Evolutionary conservation across 2,329 filamentous ascomycete species (phyloP).

Genomic region (Fusarium sp.): DNA sequence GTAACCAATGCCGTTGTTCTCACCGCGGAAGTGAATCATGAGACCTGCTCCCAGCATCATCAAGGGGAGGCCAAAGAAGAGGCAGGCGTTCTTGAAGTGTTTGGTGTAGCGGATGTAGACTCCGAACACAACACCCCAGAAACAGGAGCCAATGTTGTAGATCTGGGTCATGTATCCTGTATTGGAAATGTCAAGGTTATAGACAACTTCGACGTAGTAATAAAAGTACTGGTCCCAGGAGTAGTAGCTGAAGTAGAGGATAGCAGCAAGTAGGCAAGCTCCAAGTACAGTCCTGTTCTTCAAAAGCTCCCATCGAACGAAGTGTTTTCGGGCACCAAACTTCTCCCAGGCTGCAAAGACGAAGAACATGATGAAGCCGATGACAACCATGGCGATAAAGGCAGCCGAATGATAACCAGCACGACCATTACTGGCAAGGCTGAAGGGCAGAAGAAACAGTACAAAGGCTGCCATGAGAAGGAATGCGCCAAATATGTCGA

Average conservation of each 20-base stretch:
- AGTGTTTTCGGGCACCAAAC: slow-evolving; percentile 12
- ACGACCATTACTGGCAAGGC: slow-evolving; percentile 54
- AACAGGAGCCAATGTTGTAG: slow-evolving; percentile 54
- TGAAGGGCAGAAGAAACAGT: slow-evolving; percentile 75
- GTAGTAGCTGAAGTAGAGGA: slow-evolving; percentile 54
- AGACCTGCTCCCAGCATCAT: slow-evolving; percentile 19
- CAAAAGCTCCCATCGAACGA: slow-evolving; percentile 13
- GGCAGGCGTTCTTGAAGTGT: slow-evolving; percentile 18
- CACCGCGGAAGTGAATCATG: slow-evolving; percentile 26
- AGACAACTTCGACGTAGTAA: slow-evolving; percentile 59
- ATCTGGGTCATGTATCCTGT: slow-evolving; percentile 57
- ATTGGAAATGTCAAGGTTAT: slow-evolving; percentile 53
- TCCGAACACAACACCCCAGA: slow-evolving; percentile 31
- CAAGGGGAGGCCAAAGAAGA: slow-evolving; percentile 12
- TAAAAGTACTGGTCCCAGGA: slow-evolving; percentile 58
- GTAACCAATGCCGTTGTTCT: slow-evolving; percentile 12
- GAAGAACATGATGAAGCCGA: slow-evolving; percentile 5
- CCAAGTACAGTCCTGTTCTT: slow-evolving; percentile 55
- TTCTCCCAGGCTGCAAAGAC: slow-evolving; percentile 11
- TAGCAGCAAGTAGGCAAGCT: slow-evolving; percentile 55
- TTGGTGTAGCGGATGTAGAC: slow-evolving; percentile 19
- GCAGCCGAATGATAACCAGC: slow-evolving; percentile 1
- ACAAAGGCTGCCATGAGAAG: slow-evolving; percentile 69
- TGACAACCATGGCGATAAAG: slow-evolving; percentile 13
- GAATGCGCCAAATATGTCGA: slow-evolving; percentile 70